A percentile compares a stretch with the other conserved stretches of the same genome.
Evolutionary conservation across 139 green algal species (phyloP).

Genomic region (Tetradesmus lagerheimii): DNA sequence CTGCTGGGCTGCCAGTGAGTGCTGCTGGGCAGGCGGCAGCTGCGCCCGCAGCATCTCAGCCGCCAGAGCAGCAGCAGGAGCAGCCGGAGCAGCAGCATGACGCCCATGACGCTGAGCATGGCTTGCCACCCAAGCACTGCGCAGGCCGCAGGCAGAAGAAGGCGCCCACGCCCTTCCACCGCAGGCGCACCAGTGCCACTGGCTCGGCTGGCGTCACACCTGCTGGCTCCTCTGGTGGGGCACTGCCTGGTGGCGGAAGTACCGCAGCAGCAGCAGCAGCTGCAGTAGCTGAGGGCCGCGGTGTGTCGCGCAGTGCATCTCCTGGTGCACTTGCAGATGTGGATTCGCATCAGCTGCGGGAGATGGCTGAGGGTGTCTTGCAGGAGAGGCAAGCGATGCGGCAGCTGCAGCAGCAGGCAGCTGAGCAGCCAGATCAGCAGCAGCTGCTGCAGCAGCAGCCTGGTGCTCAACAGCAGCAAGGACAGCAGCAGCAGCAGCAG

Average conservation of each 20-base stretch:
- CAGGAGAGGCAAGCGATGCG: no score
- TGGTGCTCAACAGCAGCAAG: background rate
- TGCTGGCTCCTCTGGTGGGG: background rate
- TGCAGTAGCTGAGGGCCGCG: background rate
- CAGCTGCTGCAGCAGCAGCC: background rate
- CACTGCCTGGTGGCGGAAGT: background rate
- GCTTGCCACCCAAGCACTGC: background rate
- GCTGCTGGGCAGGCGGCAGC: background rate
- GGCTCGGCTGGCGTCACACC: background rate
- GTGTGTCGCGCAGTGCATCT: background rate
- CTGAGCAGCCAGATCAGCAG: background rate
- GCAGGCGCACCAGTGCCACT: background rate
- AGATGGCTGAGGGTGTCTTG: no score
- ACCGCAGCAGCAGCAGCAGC: background rate
- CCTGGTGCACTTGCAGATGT: background rate
- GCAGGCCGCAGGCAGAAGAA: slow-evolving; percentile 12
- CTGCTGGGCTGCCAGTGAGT: background rate
- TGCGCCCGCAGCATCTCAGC: background rate
- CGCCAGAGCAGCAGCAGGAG: background rate
- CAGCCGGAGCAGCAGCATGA: background rate
- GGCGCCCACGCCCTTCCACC: slow-evolving; percentile 11
- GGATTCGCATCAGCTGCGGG: no score
- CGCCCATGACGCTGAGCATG: background rate
- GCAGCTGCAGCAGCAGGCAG: background rate
- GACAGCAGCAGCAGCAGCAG: background rate